Base-by-base conservation (phyloP, 225 moss, liverwort and hornwort genomes). In the Physcomitrium patens region DNA sequence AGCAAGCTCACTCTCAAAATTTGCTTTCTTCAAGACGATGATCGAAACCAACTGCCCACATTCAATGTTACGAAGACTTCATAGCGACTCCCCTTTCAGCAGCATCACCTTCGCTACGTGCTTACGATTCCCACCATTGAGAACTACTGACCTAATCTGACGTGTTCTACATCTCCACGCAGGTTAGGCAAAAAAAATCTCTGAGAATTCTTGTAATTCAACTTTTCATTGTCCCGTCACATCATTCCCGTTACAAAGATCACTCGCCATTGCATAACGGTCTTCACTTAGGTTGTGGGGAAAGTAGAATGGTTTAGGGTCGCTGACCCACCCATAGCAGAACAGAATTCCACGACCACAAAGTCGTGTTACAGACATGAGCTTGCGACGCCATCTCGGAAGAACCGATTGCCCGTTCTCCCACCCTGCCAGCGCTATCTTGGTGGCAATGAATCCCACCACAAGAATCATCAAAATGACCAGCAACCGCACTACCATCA, bases 341-440 rank as follows among this genome's bases (percentile, higher is more conserved):
- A 76, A 92, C 28, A 96, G 83, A 41, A 96, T 63, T 64, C 83
- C 85, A 46, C 96, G 96, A 8, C 77, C 85, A 74, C 93, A 96
- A 17, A 88, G 60, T 19, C 96, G 91, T 63, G 93, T 90, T 18
- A 87, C 64, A 71, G 70, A 80, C 87, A 96, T 92, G 70, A 93
- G 73, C 57, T 75, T 78, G 16, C 91, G 84, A 20, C 96, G 85
- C 96, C 96, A 96, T 65, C 55, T 52, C 3, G 96, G 89, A 63
- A 96, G 77, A 48, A 83, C 88, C 41, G 73, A 80, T 12, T 74
- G 78, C 17, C 69, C 69, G 57, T 60, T 77, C 65, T 83, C 54
- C 78, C 91, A 96, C 17, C 93, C 92, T 42, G 82, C 92, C 63
- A 96, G 49, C 24, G 90, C 87, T 28, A 77, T 18, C 42, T 77